phyloP scores from a whole-genome alignment of 768 basidiomycete species.

The Artomyces pyxidatus region DNA sequence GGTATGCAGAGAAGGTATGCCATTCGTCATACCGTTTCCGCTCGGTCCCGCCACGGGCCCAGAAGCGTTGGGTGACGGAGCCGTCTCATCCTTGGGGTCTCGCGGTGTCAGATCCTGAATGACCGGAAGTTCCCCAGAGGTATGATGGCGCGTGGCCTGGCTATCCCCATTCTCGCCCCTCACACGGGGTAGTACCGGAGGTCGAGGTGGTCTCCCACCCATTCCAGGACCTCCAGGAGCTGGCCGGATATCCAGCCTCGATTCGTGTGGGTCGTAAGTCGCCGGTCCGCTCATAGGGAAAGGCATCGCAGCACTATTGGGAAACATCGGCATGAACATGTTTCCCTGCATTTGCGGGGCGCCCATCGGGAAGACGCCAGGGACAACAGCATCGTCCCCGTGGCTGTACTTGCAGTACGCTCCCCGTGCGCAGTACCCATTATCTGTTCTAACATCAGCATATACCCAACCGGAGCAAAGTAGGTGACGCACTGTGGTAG shows the following conservation, averaged over 20 bases:
- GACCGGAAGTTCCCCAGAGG: conserved; percentile 70
- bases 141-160: conserved; percentile 29
- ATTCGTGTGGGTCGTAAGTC: conserved; percentile 71
- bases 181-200: conserved; percentile 50
- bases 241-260: conserved; percentile 73
- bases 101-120: conserved; percentile 77
- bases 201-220: conserved; percentile 32
- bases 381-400: conserved; percentile 80
- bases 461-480: conserved; percentile 1
- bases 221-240: conserved; percentile 21
- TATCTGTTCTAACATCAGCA: conserved; percentile 42
- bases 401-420: conserved; percentile 89
- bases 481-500: conserved; percentile 71
- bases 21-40: conserved; percentile 4
- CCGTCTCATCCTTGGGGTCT: conserved; percentile 22
- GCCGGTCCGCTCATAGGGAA: conserved; percentile 41
- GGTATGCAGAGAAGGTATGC: neutral
- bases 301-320: conserved; percentile 40
- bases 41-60: neutral
- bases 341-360: conserved; percentile 31
- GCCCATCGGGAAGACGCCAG: conserved; percentile 56
- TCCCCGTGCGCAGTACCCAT: conserved; percentile 86
- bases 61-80: conserved; percentile 3
- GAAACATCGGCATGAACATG: conserved; percentile 67
- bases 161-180: conserved; percentile 35